These are phyloP conservation scores for Aspergillus funiculosus DNA, from an alignment of 495 filamentous ascomycete genomes.

Conservation along the genomic window DNA sequence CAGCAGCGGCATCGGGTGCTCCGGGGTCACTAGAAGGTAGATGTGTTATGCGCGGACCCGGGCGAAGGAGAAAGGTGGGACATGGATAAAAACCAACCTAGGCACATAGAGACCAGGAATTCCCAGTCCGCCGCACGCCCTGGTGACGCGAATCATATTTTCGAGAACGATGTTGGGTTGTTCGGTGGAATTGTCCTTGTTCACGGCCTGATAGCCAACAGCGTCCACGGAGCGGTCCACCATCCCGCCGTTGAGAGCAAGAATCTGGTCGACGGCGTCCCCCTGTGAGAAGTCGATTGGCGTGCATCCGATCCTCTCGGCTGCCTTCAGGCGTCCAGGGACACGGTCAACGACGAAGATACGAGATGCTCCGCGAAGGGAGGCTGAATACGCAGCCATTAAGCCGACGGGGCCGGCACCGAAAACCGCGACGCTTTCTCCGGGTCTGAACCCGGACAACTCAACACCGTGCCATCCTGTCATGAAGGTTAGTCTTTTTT, in stretches of 20 bases:
- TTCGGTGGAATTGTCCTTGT: constrained; percentile 36
- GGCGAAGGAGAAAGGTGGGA: neutral
- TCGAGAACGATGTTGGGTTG: constrained; percentile 41
- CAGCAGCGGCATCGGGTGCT: constrained; percentile 39
- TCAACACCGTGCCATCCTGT: constrained; percentile 51
- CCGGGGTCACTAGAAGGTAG: constrained; percentile 41
- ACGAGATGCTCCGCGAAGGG: constrained; percentile 46
- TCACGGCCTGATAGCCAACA: constrained; percentile 51
- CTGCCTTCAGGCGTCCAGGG: constrained; percentile 43
- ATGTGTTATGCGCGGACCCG: too few species aligned
- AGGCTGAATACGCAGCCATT: constrained; percentile 52
- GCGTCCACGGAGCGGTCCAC: constrained; percentile 51
- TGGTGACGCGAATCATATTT: constrained; percentile 44
- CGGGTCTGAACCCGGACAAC: constrained; percentile 48
- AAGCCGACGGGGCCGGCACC: constrained; percentile 50
- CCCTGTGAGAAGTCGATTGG: constrained; percentile 35
- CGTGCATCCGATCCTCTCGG: constrained; percentile 47
- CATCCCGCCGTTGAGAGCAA: constrained; percentile 34
- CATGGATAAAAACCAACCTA: constrained; percentile 25
- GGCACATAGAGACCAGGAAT: constrained; percentile 43
- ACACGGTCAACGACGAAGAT: constrained; percentile 54
- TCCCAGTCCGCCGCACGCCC: constrained; percentile 43
- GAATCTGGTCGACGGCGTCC: constrained; percentile 36
- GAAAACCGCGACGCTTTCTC: constrained; percentile 51
- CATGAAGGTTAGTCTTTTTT: neutral